phyloP scores from a whole-genome alignment of 192 early-diverging fungal genomes.

The Backusella tarrabulga region DNA sequence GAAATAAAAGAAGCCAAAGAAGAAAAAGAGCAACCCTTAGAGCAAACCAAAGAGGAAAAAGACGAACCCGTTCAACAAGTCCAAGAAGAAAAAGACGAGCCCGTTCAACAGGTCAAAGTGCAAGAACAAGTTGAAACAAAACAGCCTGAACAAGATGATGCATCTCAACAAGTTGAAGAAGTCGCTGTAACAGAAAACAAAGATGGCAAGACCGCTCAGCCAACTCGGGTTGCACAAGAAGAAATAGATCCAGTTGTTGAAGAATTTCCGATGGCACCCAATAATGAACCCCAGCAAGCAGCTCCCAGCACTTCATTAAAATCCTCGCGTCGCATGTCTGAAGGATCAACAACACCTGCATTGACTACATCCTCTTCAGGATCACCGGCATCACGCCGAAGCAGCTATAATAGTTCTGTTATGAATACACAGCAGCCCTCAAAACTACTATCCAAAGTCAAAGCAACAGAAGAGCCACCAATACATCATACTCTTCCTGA shows the following conservation, averaged over 20 bases:
- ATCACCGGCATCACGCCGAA: not conserved
- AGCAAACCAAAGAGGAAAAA: not conserved
- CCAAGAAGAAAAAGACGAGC: not conserved
- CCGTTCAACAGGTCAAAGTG: not conserved
- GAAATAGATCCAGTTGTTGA: not conserved
- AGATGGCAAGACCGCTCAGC: not conserved
- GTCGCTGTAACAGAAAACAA: not conserved
- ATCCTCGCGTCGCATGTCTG: not conserved
- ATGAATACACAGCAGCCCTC: not conserved
- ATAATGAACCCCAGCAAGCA: not conserved
- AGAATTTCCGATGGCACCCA: not conserved
- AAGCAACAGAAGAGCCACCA: not conserved
- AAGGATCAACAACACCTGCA: conserved; percentile 6
- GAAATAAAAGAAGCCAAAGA: not conserved
- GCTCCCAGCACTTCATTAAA: not conserved
- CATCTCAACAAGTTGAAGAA: not conserved
- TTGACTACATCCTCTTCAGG: not conserved
- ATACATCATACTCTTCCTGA: not conserved
- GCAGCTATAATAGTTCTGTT: not conserved
- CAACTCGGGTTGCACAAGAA: not conserved
- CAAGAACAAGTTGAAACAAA: not conserved
- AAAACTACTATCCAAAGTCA: not conserved
- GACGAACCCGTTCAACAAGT: not conserved
- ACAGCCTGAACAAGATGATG: not conserved
- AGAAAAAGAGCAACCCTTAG: not conserved